phyloP scores from a whole-genome alignment of 257 asterid genomes.

The Penstemon newberryi region DNA sequence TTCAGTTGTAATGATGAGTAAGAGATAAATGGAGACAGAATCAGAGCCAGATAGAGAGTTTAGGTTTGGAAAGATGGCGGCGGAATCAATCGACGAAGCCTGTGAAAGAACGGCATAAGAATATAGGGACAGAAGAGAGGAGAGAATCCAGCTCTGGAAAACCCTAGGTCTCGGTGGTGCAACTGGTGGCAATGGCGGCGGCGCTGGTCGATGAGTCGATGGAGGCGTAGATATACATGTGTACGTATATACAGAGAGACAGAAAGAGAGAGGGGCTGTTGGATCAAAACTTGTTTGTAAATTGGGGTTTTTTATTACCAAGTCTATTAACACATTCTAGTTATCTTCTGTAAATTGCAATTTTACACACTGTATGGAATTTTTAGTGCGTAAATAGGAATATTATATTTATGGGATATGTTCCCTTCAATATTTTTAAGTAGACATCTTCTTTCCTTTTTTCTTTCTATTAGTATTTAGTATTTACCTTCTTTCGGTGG shows the following conservation, averaged over 20 bases:
- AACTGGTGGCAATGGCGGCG: conserved; percentile 41
- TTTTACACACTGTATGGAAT: too few relatives aligned
- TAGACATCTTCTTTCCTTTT: too few relatives aligned
- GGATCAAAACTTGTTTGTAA: conserved; percentile 36
- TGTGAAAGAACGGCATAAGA: conserved; percentile 53
- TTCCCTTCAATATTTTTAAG: too few relatives aligned
- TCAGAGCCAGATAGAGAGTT: conserved; percentile 26
- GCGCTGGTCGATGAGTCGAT: conserved; percentile 39
- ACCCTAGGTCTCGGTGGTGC: conserved; percentile 32
- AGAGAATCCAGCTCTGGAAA: conserved; percentile 65
- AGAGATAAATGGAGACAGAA: conserved; percentile 20
- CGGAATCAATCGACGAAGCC: conserved; percentile 65
- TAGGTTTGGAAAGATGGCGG: conserved; percentile 29
- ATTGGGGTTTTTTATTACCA: conserved; percentile 34
- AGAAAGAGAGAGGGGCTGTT: conserved; percentile 43
- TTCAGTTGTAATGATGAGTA: conserved; percentile 26
- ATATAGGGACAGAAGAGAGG: conserved; percentile 33
- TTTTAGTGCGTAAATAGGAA: too few relatives aligned
- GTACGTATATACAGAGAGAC: conserved; percentile 26
- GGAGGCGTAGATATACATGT: conserved; percentile 52
- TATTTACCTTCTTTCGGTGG: too few relatives aligned
- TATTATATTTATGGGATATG: too few relatives aligned
- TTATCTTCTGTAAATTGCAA: too few relatives aligned
- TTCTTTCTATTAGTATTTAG: too few relatives aligned
- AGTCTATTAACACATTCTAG: not conserved